Evolutionary conservation across 768 basidiomycete species (phyloP), one percentile per base, ranked within the genome.

Genomic region (Mycena amicta): DNA sequence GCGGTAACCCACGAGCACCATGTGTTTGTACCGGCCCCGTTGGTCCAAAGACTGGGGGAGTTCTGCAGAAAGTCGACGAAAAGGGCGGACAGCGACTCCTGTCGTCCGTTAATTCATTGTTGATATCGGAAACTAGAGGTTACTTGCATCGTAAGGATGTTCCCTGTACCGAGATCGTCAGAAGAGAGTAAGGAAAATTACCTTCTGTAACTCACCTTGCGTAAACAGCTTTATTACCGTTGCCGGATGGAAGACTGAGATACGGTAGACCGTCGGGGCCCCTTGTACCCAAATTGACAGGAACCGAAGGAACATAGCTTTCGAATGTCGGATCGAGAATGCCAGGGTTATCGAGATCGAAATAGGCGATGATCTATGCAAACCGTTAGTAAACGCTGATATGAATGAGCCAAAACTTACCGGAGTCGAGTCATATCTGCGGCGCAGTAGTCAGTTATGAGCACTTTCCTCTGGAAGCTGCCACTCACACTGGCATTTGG

Each of bases 21-120:
- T 8, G 16, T 46, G 45, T n/a, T 25, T 6, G 15, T 29, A 30
- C 5, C 18, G 8, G 4, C 31, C 22, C 3, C 15, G 52, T 53
- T 26, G 31, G 3, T n/a, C 52, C 52, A 53, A 12, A 53, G 12
- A 41, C 39, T 33, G 26, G 37, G 18, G 20, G 26, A 25, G 18
- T 6, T 18, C 23, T 39, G 4, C 15, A 53, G 52, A 20, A 37
- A 53, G 26, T 53, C 52, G n/a, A 53, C 25, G 52, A 53, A 53
- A 8, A 39, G 33, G 22, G 52, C 31, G 12, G 39, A 29, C 39
- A 27, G 26, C 13, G 33, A 53, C 6, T 6, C n/a, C 20, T 40
- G n/a, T n/a, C n/a, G n/a, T n/a, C n/a, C n/a, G n/a, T n/a, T n/a
- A n/a, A n/a, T n/a, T n/a, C n/a, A n/a, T n/a, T n/a, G n/a, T n/a